These are phyloP conservation scores for Suillus hirtellus DNA, from an alignment of 768 basidiomycete species.

Conservation along the genomic window DNA sequence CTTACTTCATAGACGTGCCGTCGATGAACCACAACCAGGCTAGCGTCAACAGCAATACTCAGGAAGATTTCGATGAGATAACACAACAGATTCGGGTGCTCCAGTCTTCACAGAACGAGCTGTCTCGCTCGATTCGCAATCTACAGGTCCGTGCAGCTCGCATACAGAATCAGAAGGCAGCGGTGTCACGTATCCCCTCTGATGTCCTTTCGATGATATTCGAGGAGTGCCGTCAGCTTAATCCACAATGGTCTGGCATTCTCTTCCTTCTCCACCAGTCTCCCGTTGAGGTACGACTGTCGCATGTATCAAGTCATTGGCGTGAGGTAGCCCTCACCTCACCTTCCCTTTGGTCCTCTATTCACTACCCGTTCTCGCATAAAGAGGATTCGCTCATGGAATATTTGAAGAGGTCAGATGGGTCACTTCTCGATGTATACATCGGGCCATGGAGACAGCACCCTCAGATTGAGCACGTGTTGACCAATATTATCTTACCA, in stretches of 20 bases:
- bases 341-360: constrained; percentile 36
- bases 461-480: constrained; percentile 26
- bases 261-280: constrained; percentile 33
- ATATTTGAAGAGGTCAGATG: constrained; percentile 35
- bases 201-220: constrained; percentile 35
- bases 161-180: constrained; percentile 30
- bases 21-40: constrained; percentile 29
- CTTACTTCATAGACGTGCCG: constrained; percentile 12
- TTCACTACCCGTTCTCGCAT: constrained; percentile 32
- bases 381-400: constrained; percentile 30
- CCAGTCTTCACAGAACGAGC: constrained; percentile 31
- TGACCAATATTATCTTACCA: constrained; percentile 29
- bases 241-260: constrained; percentile 34
- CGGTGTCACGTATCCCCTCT: constrained; percentile 31
- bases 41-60: constrained; percentile 13
- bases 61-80: constrained; percentile 30
- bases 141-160: constrained; percentile 32
- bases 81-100: constrained; percentile 26
- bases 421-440: constrained; percentile 33
- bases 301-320: constrained; percentile 37
- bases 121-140: constrained; percentile 25
- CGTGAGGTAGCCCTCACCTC: constrained; percentile 34
- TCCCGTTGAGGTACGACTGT: constrained; percentile 35
- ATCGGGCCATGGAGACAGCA: constrained; percentile 35
- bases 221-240: constrained; percentile 32